Percentiles rank a stretch among this genome's conserved stretches.
These are phyloP conservation scores for Penicillium canescens DNA, from an alignment of 495 filamentous ascomycete genomes.

Conservation along the genomic window DNA sequence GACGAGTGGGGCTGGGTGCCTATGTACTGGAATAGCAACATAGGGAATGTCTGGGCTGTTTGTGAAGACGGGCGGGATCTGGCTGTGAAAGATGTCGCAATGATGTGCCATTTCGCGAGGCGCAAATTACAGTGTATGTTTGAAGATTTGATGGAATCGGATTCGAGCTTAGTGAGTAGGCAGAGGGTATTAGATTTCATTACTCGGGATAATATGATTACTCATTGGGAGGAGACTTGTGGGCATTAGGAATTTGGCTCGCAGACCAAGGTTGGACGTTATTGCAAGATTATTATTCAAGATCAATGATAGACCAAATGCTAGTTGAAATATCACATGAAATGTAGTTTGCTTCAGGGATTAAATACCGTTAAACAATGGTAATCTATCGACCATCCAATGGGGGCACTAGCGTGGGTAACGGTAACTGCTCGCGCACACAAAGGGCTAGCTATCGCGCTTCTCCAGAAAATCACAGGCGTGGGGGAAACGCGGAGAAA, in stretches of 20 bases:
- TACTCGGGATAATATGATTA: constrained; percentile 1
- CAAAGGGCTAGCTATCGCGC: no score
- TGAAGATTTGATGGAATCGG: constrained; percentile 7
- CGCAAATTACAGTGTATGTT: not conserved
- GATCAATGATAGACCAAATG: no score
- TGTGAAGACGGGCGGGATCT: constrained; percentile 15
- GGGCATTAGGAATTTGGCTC: constrained; percentile 1
- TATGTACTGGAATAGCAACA: constrained; percentile 10
- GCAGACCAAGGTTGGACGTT: not conserved
- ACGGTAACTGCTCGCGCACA: no score
- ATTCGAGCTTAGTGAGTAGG: not conserved
- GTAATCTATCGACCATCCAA: no score
- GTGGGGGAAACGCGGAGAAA: no score
- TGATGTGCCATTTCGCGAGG: constrained; percentile 15
- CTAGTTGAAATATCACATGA: no score
- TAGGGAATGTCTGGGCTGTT: constrained; percentile 12
- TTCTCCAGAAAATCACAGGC: no score
- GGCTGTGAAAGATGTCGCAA: constrained; percentile 8
- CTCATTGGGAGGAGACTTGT: constrained; percentile 1
- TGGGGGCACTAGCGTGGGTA: no score
- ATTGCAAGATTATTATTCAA: not conserved
- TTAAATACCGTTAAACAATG: no score
- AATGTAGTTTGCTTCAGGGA: no score
- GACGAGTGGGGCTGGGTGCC: constrained; percentile 7
- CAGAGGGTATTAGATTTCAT: constrained; percentile 14